A percentile compares a stretch with the other conserved stretches of the same genome.
Evolutionary conservation across 352 stramenopile species (phyloP).

Genomic region (Pythium volutum): DNA sequence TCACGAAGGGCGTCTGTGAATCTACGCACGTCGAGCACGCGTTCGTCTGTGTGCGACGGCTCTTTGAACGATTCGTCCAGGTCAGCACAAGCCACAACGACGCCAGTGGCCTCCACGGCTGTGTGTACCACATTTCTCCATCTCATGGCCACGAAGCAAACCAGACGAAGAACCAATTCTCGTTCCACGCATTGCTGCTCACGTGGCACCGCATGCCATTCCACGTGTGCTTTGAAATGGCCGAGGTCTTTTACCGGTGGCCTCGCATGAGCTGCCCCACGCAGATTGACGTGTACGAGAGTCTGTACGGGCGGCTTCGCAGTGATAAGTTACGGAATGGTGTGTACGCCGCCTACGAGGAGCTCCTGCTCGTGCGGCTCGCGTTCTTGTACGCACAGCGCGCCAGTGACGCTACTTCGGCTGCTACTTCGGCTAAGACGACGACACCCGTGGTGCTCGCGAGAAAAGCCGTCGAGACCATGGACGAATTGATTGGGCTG

Average conservation of each 20-base stretch:
- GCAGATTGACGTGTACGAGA: slow-evolving; percentile 53
- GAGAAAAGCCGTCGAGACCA: slow-evolving; percentile 11
- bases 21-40: slow-evolving; percentile 36
- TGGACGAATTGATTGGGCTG: slow-evolving; percentile 21
- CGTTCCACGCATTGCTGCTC: slow-evolving; percentile 33
- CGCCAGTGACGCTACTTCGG: slow-evolving; percentile 7
- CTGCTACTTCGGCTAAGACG: neutral
- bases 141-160: neutral
- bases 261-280: slow-evolving; percentile 6
- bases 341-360: slow-evolving; percentile 43
- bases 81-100: neutral
- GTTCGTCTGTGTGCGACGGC: slow-evolving; percentile 21
- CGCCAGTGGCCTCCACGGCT: neutral
- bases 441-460: neutral
- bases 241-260: slow-evolving; percentile 50
- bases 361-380: slow-evolving; percentile 48
- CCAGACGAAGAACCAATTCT: neutral
- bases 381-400: slow-evolving; percentile 49
- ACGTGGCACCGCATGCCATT: slow-evolving; percentile 64
- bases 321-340: slow-evolving; percentile 26
- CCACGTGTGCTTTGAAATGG: slow-evolving; percentile 56
- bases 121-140: neutral
- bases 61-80: slow-evolving; percentile 37
- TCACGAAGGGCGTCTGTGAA: slow-evolving; percentile 28
- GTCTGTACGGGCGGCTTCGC: slow-evolving; percentile 47